These are phyloP conservation scores for Mycena kentingensis DNA, from an alignment of 768 basidiomycete species.

Conservation along the genomic window DNA sequence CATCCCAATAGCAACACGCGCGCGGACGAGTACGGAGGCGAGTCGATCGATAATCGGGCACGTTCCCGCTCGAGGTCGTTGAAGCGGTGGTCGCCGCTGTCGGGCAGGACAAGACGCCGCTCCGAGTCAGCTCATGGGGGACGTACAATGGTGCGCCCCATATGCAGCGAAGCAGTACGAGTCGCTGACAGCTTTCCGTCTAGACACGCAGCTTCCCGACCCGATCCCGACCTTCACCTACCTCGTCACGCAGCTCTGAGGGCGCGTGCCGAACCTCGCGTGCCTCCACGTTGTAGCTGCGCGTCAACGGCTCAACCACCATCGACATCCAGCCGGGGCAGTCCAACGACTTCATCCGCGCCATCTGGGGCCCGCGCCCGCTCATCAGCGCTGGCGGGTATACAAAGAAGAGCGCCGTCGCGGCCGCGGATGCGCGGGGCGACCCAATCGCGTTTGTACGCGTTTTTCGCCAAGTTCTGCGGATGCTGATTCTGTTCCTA, in stretches of 20 bases:
- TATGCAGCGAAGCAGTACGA: conserved; percentile 14
- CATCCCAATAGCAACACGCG: conserved; percentile 45
- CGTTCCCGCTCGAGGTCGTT: conserved; percentile 49
- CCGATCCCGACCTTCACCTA: conserved; percentile 47
- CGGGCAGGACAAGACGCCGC: conserved; percentile 43
- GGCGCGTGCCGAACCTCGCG: conserved; percentile 40
- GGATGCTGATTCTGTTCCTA: not conserved
- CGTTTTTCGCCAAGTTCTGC: not conserved
- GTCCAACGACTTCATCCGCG: conserved; percentile 39
- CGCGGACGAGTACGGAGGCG: conserved; percentile 27
- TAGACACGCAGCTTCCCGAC: conserved; percentile 43
- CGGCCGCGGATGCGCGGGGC: conserved; percentile 32
- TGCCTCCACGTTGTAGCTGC: conserved; percentile 48
- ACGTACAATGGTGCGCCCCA: conserved; percentile 26
- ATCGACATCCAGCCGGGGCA: not conserved
- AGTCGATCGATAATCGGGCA: conserved; percentile 47
- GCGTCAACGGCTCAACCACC: conserved; percentile 22
- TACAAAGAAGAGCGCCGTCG: conserved; percentile 32
- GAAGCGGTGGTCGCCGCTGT: conserved; percentile 44
- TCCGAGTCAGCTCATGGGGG: conserved; percentile 47
- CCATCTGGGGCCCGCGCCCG: conserved; percentile 37
- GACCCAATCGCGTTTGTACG: conserved; percentile 25
- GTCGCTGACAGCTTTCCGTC: conserved; percentile 24
- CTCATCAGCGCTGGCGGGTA: conserved; percentile 41
- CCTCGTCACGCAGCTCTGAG: conserved; percentile 38